These are phyloP conservation scores for Arabis hirsuta DNA, from an alignment of 345 rosid species.

Conservation along the genomic window DNA sequence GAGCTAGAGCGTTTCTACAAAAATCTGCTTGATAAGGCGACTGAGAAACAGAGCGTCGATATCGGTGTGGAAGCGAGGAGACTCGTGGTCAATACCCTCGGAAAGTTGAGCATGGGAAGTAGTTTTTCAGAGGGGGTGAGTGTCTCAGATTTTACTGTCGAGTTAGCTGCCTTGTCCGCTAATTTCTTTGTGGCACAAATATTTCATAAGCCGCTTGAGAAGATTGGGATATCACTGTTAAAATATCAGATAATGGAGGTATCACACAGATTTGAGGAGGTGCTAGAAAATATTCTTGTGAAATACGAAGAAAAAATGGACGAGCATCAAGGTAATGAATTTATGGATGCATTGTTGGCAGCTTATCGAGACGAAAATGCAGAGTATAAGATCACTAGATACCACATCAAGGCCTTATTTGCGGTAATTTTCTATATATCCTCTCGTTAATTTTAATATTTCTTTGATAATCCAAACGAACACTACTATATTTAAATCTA, in stretches of 20 bases:
- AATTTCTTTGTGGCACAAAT: conserved; percentile 11
- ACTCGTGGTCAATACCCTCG: conserved; percentile 19
- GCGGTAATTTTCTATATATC: no score
- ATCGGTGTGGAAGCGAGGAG: conserved; percentile 30
- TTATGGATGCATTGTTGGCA: no score
- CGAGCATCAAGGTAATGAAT: no score
- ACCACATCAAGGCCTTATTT: no score
- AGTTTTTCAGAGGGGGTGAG: conserved; percentile 37
- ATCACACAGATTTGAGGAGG: no score
- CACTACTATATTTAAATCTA: background rate
- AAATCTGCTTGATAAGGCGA: conserved; percentile 18
- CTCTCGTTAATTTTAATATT: no score
- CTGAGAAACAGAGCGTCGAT: conserved; percentile 7
- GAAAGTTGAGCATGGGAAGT: conserved; percentile 33
- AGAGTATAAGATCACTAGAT: background rate
- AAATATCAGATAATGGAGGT: no score
- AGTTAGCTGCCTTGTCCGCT: conserved; percentile 19
- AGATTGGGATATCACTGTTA: no score
- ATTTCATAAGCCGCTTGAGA: conserved; percentile 18
- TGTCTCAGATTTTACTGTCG: conserved; percentile 21
- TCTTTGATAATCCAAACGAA: conserved; percentile 2
- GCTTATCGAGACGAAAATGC: background rate
- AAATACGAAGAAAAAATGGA: no score
- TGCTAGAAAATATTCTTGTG: no score
- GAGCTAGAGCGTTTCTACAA: background rate